Evolutionary conservation across 2,329 filamentous ascomycete species (phyloP), one percentile per base, ranked within the genome.

Genomic region (Fusarium abutilonis): DNA sequence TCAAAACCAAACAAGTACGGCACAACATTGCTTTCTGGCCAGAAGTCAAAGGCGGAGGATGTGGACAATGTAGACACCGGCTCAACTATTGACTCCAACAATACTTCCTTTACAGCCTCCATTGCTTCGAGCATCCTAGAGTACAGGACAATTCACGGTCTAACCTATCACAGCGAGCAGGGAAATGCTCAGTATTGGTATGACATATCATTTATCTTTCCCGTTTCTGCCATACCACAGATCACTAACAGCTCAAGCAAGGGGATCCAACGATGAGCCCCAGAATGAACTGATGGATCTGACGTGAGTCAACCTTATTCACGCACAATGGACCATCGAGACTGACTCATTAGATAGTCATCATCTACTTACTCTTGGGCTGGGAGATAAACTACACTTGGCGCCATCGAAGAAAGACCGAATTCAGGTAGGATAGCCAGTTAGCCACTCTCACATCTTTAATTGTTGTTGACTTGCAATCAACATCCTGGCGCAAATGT

Each of bases 401-500:
- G 67, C 67, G 2, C 63, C 67, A 0, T 31, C 70, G 0, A 15
- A 61, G 4, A 68, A 74, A 13, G 68, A 70, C 1, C 67, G 70
- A 1, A 40, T 69, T 6, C 63, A 72, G 14, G 74, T 64, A 28
- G 4, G 29, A 8, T 2, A 34, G 3, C 3, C 23, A 6, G 29
- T 8, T 2, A 31, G 3, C 3, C 6, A 6, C 23, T 26, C 23
- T 32, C 4, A 3, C 3, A 1, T 1, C 0, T 13, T 15, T 41
- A 28, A 1, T 55, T 4, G 39, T 6, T 52, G 40, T 60, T 74
- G 9, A 69, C 10, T 0, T 3, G 14, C 10, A 9, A 83, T 50
- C 56, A 77, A 3, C 80, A 79, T 35, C 80, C 82, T 9, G 67
- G 75, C 58, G 79, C 70, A 47, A 75, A 70, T 72, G 80, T 74